Conservation (phyloP, 129 eudicot genomes). For the Saposhnikovia divaricata region DNA sequence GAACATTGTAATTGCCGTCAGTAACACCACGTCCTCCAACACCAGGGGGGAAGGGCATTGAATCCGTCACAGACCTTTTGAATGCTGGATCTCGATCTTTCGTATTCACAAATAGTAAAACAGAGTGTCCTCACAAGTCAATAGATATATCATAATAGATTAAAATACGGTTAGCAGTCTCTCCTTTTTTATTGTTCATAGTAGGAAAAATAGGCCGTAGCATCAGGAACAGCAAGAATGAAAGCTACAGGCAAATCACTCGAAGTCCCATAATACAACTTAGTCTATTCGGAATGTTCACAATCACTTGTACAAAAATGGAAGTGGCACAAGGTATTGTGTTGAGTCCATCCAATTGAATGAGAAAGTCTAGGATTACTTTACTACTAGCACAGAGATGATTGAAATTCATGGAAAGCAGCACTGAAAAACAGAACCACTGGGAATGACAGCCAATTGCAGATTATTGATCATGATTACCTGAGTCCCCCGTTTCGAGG, state of each 20-base stretch:
- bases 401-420: not conserved
- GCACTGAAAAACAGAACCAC: not conserved
- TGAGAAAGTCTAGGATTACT: not conserved
- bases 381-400: not conserved
- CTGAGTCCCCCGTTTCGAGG: conserved; percentile 52
- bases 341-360: not conserved
- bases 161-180: conserved; percentile 24
- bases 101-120: conserved; percentile 27
- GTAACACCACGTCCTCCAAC: conserved; percentile 82
- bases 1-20: conserved; percentile 40
- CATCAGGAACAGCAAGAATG: not conserved
- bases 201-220: not conserved
- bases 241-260: not conserved
- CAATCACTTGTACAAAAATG: not conserved
- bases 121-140: conserved; percentile 48
- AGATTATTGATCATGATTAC: conserved; percentile 39
- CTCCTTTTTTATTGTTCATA: conserved; percentile 1
- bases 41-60: conserved; percentile 99
- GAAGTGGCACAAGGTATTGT: not conserved
- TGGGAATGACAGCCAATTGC: not conserved
- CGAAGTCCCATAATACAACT: not conserved
- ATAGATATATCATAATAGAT: conserved; percentile 28
- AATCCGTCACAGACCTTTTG: conserved; percentile 59
- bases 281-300: not conserved
- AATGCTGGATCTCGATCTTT: conserved; percentile 66